Evolutionary conservation across 495 filamentous ascomycete species (phyloP).

Genomic region (Neurospora tetrasperma): DNA sequence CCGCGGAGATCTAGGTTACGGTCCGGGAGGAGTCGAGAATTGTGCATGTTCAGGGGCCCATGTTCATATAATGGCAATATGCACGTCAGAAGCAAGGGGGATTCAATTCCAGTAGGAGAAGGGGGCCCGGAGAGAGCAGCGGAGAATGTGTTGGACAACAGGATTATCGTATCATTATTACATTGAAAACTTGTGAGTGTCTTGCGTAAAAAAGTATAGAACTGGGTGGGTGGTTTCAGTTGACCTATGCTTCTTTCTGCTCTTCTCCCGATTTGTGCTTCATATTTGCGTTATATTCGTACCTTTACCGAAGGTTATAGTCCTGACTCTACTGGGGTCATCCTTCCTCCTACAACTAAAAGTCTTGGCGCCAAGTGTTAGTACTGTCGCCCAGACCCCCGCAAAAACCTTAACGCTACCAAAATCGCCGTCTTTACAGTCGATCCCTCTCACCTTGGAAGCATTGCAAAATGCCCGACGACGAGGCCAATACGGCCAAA

Average conservation of each 20-base stretch:
- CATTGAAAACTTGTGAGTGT: neutral
- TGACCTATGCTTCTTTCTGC: neutral
- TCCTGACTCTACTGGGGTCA: neutral
- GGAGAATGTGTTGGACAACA: neutral
- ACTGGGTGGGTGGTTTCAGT: neutral
- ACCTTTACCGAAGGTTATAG: neutral
- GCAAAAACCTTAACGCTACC: no score
- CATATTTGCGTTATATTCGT: neutral
- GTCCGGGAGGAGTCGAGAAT: neutral
- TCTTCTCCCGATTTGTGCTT: neutral
- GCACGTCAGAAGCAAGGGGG: neutral
- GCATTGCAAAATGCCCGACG: no score
- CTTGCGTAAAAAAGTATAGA: neutral
- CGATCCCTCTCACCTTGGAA: no score
- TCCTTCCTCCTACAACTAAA: no score
- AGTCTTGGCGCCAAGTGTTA: no score
- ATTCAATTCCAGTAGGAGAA: neutral
- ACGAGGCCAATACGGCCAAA: no score
- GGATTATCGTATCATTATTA: neutral
- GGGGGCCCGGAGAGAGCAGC: neutral
- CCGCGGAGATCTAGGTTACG: neutral
- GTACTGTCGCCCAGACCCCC: no score
- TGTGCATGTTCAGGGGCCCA: neutral
- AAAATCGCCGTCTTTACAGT: no score
- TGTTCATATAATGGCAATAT: neutral